phyloP scores from a whole-genome alignment of 169 alveolate species.

The Babesia ovis region DNA sequence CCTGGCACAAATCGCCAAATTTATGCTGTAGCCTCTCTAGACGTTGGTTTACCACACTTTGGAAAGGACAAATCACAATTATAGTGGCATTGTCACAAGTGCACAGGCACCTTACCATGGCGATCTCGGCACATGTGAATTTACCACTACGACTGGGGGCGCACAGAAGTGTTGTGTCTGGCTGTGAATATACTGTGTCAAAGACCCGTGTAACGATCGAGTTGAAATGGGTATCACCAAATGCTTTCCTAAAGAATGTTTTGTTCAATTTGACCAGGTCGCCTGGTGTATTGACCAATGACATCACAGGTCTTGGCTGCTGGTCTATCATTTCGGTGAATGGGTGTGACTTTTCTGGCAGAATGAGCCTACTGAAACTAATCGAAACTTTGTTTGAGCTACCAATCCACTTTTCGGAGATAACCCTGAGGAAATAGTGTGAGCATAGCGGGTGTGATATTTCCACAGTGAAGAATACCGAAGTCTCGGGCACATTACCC shows the following conservation, averaged over 20 bases:
- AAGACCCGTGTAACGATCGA: constrained; percentile 74
- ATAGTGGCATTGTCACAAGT: constrained; percentile 51
- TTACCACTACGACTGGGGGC: constrained; percentile 70
- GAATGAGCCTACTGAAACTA: constrained; percentile 74
- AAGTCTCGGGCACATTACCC: constrained; percentile 81
- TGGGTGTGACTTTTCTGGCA: constrained; percentile 92
- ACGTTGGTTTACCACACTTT: constrained; percentile 30
- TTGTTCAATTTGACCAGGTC: constrained; percentile 14
- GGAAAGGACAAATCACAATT: constrained; percentile 43
- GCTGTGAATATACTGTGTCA: constrained; percentile 60
- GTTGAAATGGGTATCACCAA: constrained; percentile 57
- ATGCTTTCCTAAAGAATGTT: constrained; percentile 25
- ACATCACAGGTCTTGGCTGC: constrained; percentile 89
- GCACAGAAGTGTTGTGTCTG: constrained; percentile 69
- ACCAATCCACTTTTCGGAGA: constrained; percentile 91
- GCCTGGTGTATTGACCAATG: constrained; percentile 44
- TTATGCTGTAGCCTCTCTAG: constrained; percentile 32
- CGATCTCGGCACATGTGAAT: constrained; percentile 67
- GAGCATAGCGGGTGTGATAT: constrained; percentile 96
- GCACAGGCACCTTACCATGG: constrained; percentile 46
- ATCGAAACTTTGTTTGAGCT: constrained; percentile 74
- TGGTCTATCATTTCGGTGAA: constrained; percentile 93
- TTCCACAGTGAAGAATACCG: constrained; percentile 93
- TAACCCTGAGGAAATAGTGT: constrained; percentile 92
- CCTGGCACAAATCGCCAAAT: constrained; percentile 63